phyloP scores from a whole-genome alignment of 345 rosid species.

The Rhizophora apiculata region DNA sequence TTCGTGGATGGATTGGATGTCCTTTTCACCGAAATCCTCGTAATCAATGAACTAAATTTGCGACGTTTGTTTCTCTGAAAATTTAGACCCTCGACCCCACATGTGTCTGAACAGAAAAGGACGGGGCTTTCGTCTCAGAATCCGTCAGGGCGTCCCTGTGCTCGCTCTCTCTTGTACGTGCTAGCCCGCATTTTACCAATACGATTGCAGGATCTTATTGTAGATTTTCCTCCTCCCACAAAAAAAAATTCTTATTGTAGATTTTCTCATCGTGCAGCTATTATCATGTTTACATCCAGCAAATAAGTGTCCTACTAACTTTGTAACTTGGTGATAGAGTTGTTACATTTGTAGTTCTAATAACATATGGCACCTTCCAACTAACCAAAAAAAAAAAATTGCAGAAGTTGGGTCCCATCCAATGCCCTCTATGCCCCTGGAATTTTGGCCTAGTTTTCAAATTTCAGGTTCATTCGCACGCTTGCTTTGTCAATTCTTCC shows the following conservation, averaged over 20 bases:
- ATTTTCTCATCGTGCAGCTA: neutral
- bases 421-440: conserved; percentile 1
- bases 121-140: conserved; percentile 19
- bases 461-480: conserved; percentile 27
- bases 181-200: too few species aligned
- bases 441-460: conserved; percentile 19
- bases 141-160: conserved; percentile 18
- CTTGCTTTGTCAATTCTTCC: conserved; percentile 7
- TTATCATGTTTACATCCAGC: too few species aligned
- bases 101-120: conserved; percentile 27
- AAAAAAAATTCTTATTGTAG: too few species aligned
- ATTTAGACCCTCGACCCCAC: conserved; percentile 36
- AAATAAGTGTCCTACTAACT: too few species aligned
- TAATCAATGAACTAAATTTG: conserved; percentile 21
- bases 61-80: conserved; percentile 16
- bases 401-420: conserved; percentile 30
- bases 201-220: neutral
- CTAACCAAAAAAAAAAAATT: neutral
- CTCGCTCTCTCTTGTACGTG: neutral
- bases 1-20: conserved; percentile 24
- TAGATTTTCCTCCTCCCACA: neutral
- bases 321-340: too few species aligned
- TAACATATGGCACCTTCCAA: too few species aligned
- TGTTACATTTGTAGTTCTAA: too few species aligned
- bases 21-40: conserved; percentile 50